These are phyloP conservation scores for Xylariaceae sp. DNA, from an alignment of 2,329 filamentous ascomycete genomes.

Conservation along the genomic window DNA sequence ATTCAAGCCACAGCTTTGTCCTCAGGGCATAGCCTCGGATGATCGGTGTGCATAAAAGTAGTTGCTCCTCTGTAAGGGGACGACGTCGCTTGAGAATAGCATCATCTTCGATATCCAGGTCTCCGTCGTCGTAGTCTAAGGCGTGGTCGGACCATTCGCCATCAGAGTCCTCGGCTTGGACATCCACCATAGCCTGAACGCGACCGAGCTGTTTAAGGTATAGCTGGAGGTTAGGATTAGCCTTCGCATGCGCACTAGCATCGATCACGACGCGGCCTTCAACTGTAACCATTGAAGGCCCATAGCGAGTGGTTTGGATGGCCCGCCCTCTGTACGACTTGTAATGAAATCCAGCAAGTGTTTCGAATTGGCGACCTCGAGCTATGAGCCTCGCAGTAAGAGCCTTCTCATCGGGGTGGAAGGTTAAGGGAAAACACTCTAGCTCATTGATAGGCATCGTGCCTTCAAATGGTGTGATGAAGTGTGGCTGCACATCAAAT, in stretches of 20 bases:
- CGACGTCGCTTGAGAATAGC: conserved; percentile 35
- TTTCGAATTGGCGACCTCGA: conserved; percentile 44
- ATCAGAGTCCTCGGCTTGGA: background rate
- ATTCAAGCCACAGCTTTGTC: conserved; percentile 43
- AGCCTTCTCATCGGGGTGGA: conserved; percentile 31
- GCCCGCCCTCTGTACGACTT: conserved; percentile 20
- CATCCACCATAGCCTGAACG: background rate
- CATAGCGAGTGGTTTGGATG: background rate
- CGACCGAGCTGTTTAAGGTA: conserved; percentile 7
- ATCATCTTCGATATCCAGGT: conserved; percentile 17
- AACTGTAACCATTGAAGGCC: background rate
- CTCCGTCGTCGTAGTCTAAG: conserved; percentile 8
- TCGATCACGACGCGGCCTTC: conserved; percentile 21
- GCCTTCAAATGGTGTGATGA: conserved; percentile 40
- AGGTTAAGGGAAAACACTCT: conserved; percentile 42
- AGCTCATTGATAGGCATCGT: conserved; percentile 38
- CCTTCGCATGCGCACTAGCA: background rate
- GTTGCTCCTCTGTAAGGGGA: conserved; percentile 44
- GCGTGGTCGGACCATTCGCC: background rate
- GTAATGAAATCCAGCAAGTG: conserved; percentile 45
- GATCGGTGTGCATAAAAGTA: conserved; percentile 46
- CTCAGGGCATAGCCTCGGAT: conserved; percentile 47
- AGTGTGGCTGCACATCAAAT: conserved; percentile 33
- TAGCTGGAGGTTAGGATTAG: background rate
- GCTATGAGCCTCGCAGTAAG: conserved; percentile 38